Base-by-base conservation (phyloP, 768 basidiomycete genomes). In the Rhodotorula taiwanensis region DNA sequence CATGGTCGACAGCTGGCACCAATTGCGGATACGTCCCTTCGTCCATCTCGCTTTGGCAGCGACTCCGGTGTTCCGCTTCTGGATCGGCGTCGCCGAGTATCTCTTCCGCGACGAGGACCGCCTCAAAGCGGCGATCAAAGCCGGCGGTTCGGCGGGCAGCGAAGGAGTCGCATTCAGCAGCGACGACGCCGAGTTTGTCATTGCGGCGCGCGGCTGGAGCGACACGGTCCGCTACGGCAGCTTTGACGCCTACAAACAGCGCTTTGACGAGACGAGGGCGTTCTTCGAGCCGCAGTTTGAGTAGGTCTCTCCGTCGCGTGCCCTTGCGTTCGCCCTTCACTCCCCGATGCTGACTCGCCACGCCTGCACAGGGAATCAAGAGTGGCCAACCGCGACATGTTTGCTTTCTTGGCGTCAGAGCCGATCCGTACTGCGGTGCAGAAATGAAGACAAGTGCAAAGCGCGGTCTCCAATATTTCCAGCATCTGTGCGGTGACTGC, bases 1-100 rank as follows among this genome's bases (percentile, higher is more conserved):
- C 21, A 98, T 99, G 92, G 95, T 97, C 25, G 95, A 99, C 76
- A 93, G 89, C 72, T 99, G 95, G 95, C 86, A 89, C 13, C 82
- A 83, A 54, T 83, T 98, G 55, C 78, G 80, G 0, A 92, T 95
- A 73, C 83, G 88, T 57, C 95, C 95, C 0, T 94, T 88, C 74
- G 84, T 83, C 39, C 93, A 98, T 77, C 84, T 98, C 66, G 82
- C 86, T 13, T 83, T 98, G 49, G 94, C 94, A 0, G 94, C 92
- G 13, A 99, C 93, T 4, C 95, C 95, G 0, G 82, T 98, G 41
- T 99, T 99, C 78, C 83, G 92, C 55, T 81, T 99, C 66, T 97
- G 94, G 85, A 86, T 99, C 54, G 94, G 94, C 34, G 91, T 97
- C 18, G 89, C 94, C 16, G 95, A 98, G 75, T 88, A 93, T 76